phyloP scores from a whole-genome alignment of 2,329 filamentous ascomycete genomes.

The Botrytis sinoallii region DNA sequence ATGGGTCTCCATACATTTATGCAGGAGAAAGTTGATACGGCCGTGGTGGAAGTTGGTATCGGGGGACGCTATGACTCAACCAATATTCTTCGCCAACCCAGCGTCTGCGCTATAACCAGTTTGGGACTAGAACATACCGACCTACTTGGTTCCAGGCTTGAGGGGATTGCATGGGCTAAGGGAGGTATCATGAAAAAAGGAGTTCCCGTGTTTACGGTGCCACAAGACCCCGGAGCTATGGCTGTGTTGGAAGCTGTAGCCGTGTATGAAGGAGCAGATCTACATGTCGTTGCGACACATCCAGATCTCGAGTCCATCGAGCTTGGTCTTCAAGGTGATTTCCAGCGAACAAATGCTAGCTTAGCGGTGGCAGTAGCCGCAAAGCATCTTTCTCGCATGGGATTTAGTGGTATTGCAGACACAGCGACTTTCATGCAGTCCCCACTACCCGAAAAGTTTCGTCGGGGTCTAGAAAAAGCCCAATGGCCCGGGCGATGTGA shows the following conservation, averaged over 20 bases:
- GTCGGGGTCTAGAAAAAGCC: background rate
- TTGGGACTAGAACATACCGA: constrained; percentile 80
- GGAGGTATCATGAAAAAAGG: constrained; percentile 76
- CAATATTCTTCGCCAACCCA: background rate
- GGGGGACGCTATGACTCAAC: background rate
- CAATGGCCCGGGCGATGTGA: background rate
- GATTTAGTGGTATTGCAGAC: background rate
- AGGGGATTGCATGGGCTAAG: constrained; percentile 88
- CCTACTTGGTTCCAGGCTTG: constrained; percentile 73
- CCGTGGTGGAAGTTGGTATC: background rate
- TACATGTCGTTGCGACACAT: background rate
- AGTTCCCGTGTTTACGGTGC: constrained; percentile 47
- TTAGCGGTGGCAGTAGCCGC: background rate
- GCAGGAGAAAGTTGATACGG: background rate
- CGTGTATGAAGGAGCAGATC: background rate
- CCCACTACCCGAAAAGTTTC: background rate
- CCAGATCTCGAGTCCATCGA: background rate
- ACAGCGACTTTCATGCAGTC: background rate
- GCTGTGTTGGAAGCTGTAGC: background rate
- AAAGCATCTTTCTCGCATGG: background rate
- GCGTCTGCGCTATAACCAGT: background rate
- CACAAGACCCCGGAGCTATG: background rate
- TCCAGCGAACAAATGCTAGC: background rate
- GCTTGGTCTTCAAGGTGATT: background rate
- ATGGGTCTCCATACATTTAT: background rate